These are phyloP conservation scores for Phialocephala subalpina DNA, from an alignment of 2,329 filamentous ascomycete genomes.

Conservation along the genomic window DNA sequence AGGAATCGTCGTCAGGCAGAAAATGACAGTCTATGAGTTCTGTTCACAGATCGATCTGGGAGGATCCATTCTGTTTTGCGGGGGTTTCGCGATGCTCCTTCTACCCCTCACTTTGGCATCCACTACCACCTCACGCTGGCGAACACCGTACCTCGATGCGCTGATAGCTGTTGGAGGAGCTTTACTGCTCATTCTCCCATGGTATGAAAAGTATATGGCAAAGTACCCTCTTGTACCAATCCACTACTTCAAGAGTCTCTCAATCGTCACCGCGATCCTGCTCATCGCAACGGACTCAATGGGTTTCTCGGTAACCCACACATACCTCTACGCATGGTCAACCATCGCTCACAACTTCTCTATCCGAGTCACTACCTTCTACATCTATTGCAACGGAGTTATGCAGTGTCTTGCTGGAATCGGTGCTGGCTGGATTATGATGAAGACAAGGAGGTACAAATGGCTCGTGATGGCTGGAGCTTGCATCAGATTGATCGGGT, in stretches of 20 bases:
- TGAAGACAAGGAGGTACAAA: constrained; percentile 53
- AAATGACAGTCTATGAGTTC: constrained; percentile 43
- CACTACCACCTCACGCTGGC: constrained; percentile 44
- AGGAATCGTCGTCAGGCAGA: constrained; percentile 47
- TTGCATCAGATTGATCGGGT: constrained; percentile 54
- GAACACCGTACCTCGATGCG: constrained; percentile 53
- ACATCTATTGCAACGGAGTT: constrained; percentile 46
- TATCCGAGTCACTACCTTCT: constrained; percentile 48
- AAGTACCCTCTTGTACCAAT: constrained; percentile 54
- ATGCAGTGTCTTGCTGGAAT: constrained; percentile 53
- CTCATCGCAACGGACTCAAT: constrained; percentile 52
- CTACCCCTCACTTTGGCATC: constrained; percentile 56
- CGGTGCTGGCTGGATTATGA: constrained; percentile 51
- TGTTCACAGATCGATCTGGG: constrained; percentile 49
- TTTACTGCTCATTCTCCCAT: constrained; percentile 51
- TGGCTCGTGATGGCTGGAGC: constrained; percentile 52
- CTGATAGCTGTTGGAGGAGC: constrained; percentile 53
- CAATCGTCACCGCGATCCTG: constrained; percentile 51
- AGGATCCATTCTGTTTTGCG: constrained; percentile 55
- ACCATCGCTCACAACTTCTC: constrained; percentile 52
- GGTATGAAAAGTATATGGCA: constrained; percentile 56
- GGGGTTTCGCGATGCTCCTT: constrained; percentile 56
- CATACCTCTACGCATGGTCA: constrained; percentile 57
- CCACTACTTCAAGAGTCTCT: constrained; percentile 52
- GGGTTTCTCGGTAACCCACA: constrained; percentile 54